Evolutionary conservation across 371 early-diverging fungal genomes (phyloP).

Genomic region (Circinella minor): DNA sequence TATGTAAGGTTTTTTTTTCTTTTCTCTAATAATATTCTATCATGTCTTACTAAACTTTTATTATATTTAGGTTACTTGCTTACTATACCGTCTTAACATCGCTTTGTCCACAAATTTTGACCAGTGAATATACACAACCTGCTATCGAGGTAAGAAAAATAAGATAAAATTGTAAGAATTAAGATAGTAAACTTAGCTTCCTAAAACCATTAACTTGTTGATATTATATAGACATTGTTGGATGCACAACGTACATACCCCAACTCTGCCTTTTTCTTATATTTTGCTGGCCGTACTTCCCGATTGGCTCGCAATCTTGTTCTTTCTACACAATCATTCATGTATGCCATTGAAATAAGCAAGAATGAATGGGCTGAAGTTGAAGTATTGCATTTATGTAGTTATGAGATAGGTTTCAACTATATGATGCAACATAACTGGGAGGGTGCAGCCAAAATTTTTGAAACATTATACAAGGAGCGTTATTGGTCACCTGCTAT

Average conservation of each 20-base stretch:
- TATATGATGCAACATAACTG: conserved; percentile 62
- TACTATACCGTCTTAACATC: conserved; percentile 52
- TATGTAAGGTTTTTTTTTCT: conserved; percentile 39
- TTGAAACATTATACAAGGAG: conserved; percentile 58
- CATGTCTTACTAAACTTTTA: not conserved
- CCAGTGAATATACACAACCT: conserved; percentile 50
- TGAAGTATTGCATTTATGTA: conserved; percentile 53
- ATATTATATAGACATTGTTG: conserved; percentile 42
- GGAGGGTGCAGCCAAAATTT: conserved; percentile 55
- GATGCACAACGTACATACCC: conserved; percentile 65
- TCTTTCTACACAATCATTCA: conserved; percentile 52
- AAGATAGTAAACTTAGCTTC: not conserved
- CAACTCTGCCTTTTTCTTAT: conserved; percentile 67
- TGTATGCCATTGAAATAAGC: conserved; percentile 55
- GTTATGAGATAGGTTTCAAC: conserved; percentile 66
- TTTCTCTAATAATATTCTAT: not conserved
- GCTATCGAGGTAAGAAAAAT: conserved; percentile 55
- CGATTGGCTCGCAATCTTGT: conserved; percentile 55
- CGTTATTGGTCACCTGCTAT: conserved; percentile 67
- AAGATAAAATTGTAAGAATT: no score
- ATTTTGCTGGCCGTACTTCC: conserved; percentile 64
- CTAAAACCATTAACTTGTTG: not conserved
- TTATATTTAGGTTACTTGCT: conserved; percentile 40
- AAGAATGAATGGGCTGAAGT: conserved; percentile 60
- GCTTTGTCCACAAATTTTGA: conserved; percentile 48